Base-by-base conservation (phyloP, 257 asterid species). In the Nicotiana undulata region DNA sequence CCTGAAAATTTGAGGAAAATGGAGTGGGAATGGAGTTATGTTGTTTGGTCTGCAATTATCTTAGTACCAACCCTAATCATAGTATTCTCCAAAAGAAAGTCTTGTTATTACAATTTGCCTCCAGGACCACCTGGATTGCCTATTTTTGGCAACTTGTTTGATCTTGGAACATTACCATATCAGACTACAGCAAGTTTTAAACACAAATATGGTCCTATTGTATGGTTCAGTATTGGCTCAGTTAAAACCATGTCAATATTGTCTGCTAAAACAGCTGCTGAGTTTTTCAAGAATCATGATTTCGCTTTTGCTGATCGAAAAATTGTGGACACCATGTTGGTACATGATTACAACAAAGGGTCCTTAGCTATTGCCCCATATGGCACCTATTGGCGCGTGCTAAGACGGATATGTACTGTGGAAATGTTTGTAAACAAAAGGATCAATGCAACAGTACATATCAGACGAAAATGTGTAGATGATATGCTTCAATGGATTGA, bases 111-210 rank as follows among this genome's bases (percentile, higher is more conserved):
- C 78, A 31, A 37, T 7, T 64, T 84, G 15, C 91, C 90, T 3
- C 93, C 91, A 0, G 93, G 93, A 7, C 93, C 91, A 15, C 66
- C 66, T 0, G 91, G 93, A 46, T 87, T 90, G 88, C 93, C 90
- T 5, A 37, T 88, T 34, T 85, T 90, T 58, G 91, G 93, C 80
- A 86, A 87, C 88, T 77, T 88, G 85, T 90, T 90, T 85, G 81
- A 75, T 3, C 90, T 90, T 0, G 91, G 93, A 20, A 46, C 60
- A 82, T 63, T 81, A 63, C 91, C 91, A 20, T 89, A 90, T 82
- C 52, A 86, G 61, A 52, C 84, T 74, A 79, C 87, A 34, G 87
- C 88, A 32, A 77, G 6, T 2, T 86, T 85, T 2, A 78, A 61
- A 31, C 59, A 79, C 2, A 78, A 85, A 29, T 85, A 90, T 72